Percentiles rank a stretch among this genome's conserved stretches.
Conservation (phyloP, 352 stramenopile species). For the Pythium rhizo-oryzae region DNA sequence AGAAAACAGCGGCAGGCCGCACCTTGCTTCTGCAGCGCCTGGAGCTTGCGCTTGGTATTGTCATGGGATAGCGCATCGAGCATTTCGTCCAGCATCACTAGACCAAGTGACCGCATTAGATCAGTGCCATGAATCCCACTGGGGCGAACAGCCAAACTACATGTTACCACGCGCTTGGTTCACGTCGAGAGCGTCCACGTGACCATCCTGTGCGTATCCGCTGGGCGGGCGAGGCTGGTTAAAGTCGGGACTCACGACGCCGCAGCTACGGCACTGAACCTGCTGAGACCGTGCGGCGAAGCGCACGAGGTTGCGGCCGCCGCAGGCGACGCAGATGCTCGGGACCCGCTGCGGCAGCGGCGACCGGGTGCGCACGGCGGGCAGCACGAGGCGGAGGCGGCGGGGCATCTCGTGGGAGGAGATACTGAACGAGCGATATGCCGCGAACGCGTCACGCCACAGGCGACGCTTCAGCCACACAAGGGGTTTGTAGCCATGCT, state of each 20-base stretch:
- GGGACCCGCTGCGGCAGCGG: constrained; percentile 24
- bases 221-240: constrained; percentile 32
- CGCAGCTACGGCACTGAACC: constrained; percentile 54
- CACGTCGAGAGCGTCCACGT: constrained; percentile 36
- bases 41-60: constrained; percentile 37
- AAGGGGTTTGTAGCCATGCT: background rate
- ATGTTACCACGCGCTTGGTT: constrained; percentile 22
- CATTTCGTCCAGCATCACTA: constrained; percentile 55
- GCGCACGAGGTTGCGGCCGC: constrained; percentile 39
- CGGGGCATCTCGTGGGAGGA: constrained; percentile 1
- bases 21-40: constrained; percentile 45
- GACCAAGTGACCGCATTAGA: background rate
- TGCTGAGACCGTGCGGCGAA: constrained; percentile 5
- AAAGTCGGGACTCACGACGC: constrained; percentile 53
- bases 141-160: background rate
- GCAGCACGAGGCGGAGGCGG: constrained; percentile 7
- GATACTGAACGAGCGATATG: too few relatives aligned
- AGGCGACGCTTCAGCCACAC: background rate
- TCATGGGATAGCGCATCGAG: constrained; percentile 52
- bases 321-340: constrained; percentile 61
- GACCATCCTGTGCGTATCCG: constrained; percentile 19
- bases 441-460: background rate
- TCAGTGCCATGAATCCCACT: background rate
- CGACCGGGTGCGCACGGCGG: constrained; percentile 1
- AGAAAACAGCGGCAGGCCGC: background rate